phyloP scores from a whole-genome alignment of 345 rosid species.

The Microthlaspi erraticum region DNA sequence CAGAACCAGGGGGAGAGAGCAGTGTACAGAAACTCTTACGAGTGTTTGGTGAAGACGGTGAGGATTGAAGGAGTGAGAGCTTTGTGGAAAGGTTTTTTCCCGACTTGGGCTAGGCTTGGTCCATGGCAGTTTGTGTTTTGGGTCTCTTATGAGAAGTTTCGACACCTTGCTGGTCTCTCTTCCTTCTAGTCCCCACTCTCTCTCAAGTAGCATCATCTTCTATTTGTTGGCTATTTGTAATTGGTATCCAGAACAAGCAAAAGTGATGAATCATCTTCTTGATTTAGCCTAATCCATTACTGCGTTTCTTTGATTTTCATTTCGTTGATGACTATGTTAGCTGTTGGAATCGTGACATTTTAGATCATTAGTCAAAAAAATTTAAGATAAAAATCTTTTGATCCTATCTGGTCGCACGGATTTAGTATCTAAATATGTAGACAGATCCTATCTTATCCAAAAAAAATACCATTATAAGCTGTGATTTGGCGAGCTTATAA shows the following conservation, averaged over 20 bases:
- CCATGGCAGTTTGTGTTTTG: constrained; percentile 96
- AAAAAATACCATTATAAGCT: neutral
- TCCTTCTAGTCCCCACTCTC: constrained; percentile 56
- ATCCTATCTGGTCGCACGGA: too few species aligned
- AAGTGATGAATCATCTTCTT: too few species aligned
- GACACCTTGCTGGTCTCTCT: constrained; percentile 68
- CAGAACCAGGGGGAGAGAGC: constrained; percentile 54
- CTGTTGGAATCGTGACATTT: constrained; percentile 17
- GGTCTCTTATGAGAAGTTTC: constrained; percentile 85
- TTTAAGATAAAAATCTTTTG: constrained; percentile 5
- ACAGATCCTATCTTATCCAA: constrained; percentile 24
- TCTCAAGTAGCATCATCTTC: too few species aligned
- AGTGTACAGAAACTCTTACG: constrained; percentile 63
- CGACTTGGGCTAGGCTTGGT: constrained; percentile 95
- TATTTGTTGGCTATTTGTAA: too few species aligned
- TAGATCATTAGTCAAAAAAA: constrained; percentile 8
- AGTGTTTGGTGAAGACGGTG: constrained; percentile 83
- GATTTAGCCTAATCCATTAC: neutral
- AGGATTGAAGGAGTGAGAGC: constrained; percentile 73
- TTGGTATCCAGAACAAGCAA: too few species aligned
- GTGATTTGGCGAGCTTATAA: neutral
- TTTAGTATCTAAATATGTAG: too few species aligned
- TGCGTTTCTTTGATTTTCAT: constrained; percentile 1
- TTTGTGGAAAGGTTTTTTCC: constrained; percentile 87
- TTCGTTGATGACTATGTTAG: neutral